Conservation (phyloP, 495 filamentous ascomycete genomes). For the Aspergillus sclerotioniger region DNA sequence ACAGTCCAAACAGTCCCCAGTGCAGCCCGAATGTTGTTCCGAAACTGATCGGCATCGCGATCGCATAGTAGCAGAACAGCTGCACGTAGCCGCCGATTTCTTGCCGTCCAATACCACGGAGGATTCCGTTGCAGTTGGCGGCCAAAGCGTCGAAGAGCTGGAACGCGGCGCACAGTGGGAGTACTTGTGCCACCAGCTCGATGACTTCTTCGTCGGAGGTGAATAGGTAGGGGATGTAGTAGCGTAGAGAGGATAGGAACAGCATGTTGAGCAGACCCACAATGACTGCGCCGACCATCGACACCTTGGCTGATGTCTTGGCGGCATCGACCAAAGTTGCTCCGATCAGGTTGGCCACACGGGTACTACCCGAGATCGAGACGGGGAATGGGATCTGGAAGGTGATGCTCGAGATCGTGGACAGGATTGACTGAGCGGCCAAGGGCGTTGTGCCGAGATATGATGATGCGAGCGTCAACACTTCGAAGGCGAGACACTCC, state of each 20-base stretch:
- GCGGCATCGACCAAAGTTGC: slow-evolving; percentile 69
- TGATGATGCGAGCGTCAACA: slow-evolving; percentile 69
- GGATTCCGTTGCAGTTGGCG: slow-evolving; percentile 73
- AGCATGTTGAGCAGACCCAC: slow-evolving; percentile 76
- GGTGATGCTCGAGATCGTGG: slow-evolving; percentile 57
- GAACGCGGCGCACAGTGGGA: slow-evolving; percentile 81
- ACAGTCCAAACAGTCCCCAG: slow-evolving; percentile 75
- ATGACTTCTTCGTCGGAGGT: slow-evolving; percentile 79
- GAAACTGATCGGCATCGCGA: slow-evolving; percentile 83
- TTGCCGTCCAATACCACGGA: slow-evolving; percentile 82
- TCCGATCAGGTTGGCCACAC: slow-evolving; percentile 65
- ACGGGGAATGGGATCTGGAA: slow-evolving; percentile 69
- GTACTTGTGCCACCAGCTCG: slow-evolving; percentile 62
- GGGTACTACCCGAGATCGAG: slow-evolving; percentile 61
- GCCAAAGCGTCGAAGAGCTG: slow-evolving; percentile 84
- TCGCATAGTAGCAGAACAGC: slow-evolving; percentile 76
- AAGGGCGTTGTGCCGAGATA: slow-evolving; percentile 68
- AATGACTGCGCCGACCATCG: slow-evolving; percentile 59
- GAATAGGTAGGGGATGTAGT: slow-evolving; percentile 73
- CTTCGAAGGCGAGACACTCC: slow-evolving; percentile 82
- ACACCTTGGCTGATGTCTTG: slow-evolving; percentile 66
- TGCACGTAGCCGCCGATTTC: slow-evolving; percentile 87
- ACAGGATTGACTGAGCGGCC: slow-evolving; percentile 66
- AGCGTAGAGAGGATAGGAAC: slow-evolving; percentile 60
- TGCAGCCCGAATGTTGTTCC: slow-evolving; percentile 66